Evolutionary conservation across 306 rosid species (phyloP), one percentile per base, ranked within the genome.

Genomic region (Boehmeria nivea): DNA sequence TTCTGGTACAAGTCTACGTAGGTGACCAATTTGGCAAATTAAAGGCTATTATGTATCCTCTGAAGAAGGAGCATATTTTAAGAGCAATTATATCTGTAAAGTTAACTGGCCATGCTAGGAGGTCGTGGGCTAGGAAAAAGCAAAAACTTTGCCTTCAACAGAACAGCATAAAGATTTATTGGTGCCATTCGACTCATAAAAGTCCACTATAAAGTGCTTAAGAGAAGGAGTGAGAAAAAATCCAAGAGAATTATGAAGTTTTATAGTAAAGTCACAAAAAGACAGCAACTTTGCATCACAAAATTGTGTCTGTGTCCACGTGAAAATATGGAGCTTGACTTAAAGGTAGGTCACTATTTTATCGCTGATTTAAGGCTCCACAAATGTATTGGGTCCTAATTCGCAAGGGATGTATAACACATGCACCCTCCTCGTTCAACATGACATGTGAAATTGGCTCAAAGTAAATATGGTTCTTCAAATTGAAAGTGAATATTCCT

Each of bases 391-490:
- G 66, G 46, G 42, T 48, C 40, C 44, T 21, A 48, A 49, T 21
- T 31, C 22, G 27, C 46, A 49, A 61, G 11, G 34, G 46, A 11
- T 20, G 16, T 3, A 19, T 19, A 24, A 34, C 47, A 47, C 34
- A 49, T 61, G 48, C 36, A 20, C 57, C n/a, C 48, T 33, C 33
- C 34, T 49, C 24, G 21, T 34, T 12, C 16, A 34, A 23, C 34
- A 14, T 22, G 66, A 48, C 66, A 61, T 48, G 48, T 57, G 66
- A 20, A 37, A 36, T 48, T 22, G 46, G 37, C 57, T 61, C 31
- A 48, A 61, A 48, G 47, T 49, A n/a, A 22, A 22, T 48, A 40
- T 15, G 47, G 47, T 8, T 13, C 12, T 34, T 16, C 28, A 13
- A 38, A 15, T 20, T 31, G 39, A 17, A 45, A 18, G 15, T 24